Evolutionary conservation across 2,329 filamentous ascomycete genomes (phyloP).

Genomic region (Colletotrichum kahawae): DNA sequence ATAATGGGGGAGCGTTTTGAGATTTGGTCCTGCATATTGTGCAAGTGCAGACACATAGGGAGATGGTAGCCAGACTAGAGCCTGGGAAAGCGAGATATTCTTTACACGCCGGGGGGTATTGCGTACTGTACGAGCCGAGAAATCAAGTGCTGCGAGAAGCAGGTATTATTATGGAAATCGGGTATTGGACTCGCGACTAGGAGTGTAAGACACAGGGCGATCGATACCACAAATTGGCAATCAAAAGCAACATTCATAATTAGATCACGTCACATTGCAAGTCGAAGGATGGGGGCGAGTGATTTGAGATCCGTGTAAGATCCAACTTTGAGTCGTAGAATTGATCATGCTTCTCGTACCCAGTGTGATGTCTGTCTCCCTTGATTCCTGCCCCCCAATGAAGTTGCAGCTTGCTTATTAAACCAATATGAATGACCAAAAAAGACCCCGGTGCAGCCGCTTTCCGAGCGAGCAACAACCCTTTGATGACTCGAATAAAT

Average conservation of each 20-base stretch:
- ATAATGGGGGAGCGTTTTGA: neutral
- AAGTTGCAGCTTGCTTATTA: neutral
- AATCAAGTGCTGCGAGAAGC: neutral
- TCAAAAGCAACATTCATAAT: slow-evolving; percentile 4
- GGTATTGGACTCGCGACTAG: neutral
- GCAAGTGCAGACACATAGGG: neutral
- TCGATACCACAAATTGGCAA: slow-evolving; percentile 21
- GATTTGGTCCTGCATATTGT: neutral
- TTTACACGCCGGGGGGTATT: neutral
- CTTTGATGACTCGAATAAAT: neutral
- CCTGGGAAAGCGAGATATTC: neutral
- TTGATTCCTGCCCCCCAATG: neutral
- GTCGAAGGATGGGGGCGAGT: neutral
- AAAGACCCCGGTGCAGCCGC: neutral
- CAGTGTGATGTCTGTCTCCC: neutral
- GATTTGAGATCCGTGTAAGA: neutral
- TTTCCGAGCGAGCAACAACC: neutral
- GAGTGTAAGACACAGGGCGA: slow-evolving; percentile 13
- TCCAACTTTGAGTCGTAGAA: neutral
- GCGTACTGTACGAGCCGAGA: neutral
- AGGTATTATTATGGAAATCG: neutral
- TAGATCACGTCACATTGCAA: neutral
- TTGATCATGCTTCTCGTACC: neutral
- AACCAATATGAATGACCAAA: neutral
- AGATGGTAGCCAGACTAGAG: neutral